Percentiles rank a stretch among this genome's conserved stretches.
Conservation (phyloP, 352 stramenopile species). For the Globisporangium nunn region DNA sequence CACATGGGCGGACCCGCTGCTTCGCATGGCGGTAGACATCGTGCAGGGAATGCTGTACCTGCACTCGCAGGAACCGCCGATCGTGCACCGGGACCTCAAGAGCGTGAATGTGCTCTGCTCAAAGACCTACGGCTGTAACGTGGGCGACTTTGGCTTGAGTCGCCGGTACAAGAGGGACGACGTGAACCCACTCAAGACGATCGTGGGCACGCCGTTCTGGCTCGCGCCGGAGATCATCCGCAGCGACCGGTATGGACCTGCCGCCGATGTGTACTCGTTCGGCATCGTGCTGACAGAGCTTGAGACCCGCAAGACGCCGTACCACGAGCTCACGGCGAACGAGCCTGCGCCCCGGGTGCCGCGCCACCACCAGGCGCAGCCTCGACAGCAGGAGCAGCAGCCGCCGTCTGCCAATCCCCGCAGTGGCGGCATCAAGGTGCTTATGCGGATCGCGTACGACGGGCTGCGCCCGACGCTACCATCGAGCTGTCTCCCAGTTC, state of each 20-base stretch:
- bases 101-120: constrained; percentile 87
- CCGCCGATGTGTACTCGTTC: constrained; percentile 86
- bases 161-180: constrained; percentile 63
- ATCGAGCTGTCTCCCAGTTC: constrained; percentile 38
- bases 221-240: constrained; percentile 85
- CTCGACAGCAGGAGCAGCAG: constrained; percentile 3
- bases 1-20: constrained; percentile 74
- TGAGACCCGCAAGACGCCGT: constrained; percentile 75
- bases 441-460: constrained; percentile 74
- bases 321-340: constrained; percentile 67
- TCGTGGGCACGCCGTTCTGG: constrained; percentile 85
- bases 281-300: constrained; percentile 85
- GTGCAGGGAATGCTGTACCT: constrained; percentile 86
- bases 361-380: background rate
- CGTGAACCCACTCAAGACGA: constrained; percentile 77
- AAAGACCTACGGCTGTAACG: constrained; percentile 83
- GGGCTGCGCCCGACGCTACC: constrained; percentile 70
- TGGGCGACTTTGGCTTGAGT: constrained; percentile 84
- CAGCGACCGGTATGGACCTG: constrained; percentile 73
- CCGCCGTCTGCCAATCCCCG: background rate
- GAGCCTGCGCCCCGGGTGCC: constrained; percentile 4
- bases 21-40: constrained; percentile 84
- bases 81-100: constrained; percentile 85
- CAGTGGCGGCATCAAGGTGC: constrained; percentile 41
- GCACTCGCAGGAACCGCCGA: constrained; percentile 74